A percentile compares a stretch with the other conserved stretches of the same genome.
Evolutionary conservation across 1,284 basidiomycete species (phyloP).

Genomic region (Hymenochaete sp.): DNA sequence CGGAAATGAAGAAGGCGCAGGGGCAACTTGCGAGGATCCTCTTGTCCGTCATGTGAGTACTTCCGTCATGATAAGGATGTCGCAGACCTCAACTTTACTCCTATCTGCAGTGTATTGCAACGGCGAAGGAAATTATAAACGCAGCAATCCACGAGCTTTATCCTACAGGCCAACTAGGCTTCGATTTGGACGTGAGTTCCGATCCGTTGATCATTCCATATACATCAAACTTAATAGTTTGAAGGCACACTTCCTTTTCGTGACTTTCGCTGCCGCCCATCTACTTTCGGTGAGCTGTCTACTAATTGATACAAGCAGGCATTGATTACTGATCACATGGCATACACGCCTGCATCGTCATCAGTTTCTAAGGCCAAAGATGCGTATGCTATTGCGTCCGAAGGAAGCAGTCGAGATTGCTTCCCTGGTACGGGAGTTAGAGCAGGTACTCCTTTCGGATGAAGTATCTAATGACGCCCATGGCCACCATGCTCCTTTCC

Average conservation of each 20-base stretch:
- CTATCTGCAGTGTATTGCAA: conserved; percentile 33
- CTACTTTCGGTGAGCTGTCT: conserved; percentile 10
- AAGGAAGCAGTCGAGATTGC: conserved; percentile 9
- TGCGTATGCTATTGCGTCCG: conserved; percentile 10
- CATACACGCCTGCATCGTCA: not conserved
- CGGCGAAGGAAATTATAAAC: conserved; percentile 40
- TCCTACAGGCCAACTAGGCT: conserved; percentile 40
- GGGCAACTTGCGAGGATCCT: conserved; percentile 33
- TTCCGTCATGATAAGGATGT: not conserved
- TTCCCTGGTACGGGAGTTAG: conserved; percentile 5
- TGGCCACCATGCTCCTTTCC: conserved; percentile 12
- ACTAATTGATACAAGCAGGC: not conserved
- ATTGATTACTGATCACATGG: not conserved
- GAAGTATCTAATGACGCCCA: conserved; percentile 11
- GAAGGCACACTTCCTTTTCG: conserved; percentile 16
- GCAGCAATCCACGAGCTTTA: conserved; percentile 39
- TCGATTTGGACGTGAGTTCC: conserved; percentile 39
- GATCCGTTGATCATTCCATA: not conserved
- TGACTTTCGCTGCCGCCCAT: conserved; percentile 16
- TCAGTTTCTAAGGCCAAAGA: conserved; percentile 15
- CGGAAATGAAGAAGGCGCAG: conserved; percentile 21
- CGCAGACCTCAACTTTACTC: conserved; percentile 1
- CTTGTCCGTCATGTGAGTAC: conserved; percentile 28
- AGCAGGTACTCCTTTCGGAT: conserved; percentile 7
- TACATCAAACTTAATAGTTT: not conserved